phyloP scores from a whole-genome alignment of 2,329 filamentous ascomycete genomes.

The Colletotrichum nymphaeae region DNA sequence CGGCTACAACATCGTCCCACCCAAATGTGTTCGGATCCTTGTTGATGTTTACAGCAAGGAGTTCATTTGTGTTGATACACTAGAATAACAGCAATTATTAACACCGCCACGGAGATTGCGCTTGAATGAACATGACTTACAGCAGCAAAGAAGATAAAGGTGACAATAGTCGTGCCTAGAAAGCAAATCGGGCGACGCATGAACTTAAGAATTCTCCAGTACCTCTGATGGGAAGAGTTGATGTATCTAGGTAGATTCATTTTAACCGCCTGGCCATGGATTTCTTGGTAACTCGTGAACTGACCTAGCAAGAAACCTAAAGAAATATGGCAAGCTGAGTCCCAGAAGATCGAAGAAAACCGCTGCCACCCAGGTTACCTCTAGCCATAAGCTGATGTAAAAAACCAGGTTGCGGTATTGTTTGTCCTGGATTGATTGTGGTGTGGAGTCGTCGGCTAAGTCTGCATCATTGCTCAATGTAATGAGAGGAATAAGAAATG shows the following conservation, averaged over 20 bases:
- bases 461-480: slow-evolving; percentile 35
- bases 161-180: slow-evolving; percentile 34
- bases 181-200: slow-evolving; percentile 40
- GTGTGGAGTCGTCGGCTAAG: slow-evolving; percentile 15
- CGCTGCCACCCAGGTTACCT: slow-evolving; percentile 38
- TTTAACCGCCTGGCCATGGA: no score
- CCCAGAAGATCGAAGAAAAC: slow-evolving; percentile 37
- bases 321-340: slow-evolving; percentile 39
- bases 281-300: background rate
- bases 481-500: slow-evolving; percentile 38
- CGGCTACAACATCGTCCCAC: slow-evolving; percentile 23
- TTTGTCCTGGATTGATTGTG: slow-evolving; percentile 19
- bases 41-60: slow-evolving; percentile 36
- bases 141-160: slow-evolving; percentile 32
- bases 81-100: background rate
- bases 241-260: slow-evolving; percentile 38
- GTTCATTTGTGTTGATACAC: slow-evolving; percentile 35
- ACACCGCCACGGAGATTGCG: no score
- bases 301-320: slow-evolving; percentile 41
- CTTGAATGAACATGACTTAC: slow-evolving; percentile 15
- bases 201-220: slow-evolving; percentile 42
- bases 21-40: slow-evolving; percentile 13
- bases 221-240: slow-evolving; percentile 43
- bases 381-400: slow-evolving; percentile 40
- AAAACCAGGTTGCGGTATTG: slow-evolving; percentile 37